Evolutionary conservation across 306 rosid species (phyloP).

Genomic region (Arachis stenosperma): DNA sequence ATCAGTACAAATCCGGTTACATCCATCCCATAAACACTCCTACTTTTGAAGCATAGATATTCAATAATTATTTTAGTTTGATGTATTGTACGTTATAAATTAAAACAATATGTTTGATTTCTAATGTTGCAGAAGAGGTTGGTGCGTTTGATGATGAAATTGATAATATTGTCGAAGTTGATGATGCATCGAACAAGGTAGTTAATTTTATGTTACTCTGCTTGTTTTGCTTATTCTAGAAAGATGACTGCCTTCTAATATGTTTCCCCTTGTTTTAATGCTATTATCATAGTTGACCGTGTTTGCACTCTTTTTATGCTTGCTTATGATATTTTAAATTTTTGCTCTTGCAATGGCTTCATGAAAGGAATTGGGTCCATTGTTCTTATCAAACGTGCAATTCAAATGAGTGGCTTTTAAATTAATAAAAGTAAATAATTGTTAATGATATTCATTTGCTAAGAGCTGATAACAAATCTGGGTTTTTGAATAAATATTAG

Average conservation of each 20-base stretch:
- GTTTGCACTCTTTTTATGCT: not conserved
- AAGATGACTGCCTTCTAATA: not conserved
- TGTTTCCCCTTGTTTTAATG: not conserved
- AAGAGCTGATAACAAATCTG: not conserved
- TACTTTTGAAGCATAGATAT: too few species aligned
- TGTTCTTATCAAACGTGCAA: not conserved
- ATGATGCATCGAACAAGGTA: conserved; percentile 59
- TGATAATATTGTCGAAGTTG: conserved; percentile 40
- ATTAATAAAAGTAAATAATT: not conserved
- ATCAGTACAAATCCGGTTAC: too few species aligned
- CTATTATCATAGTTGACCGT: conserved; percentile 2
- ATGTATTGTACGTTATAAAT: too few species aligned
- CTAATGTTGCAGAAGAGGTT: conserved; percentile 60
- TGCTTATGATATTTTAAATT: not conserved
- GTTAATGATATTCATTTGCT: not conserved
- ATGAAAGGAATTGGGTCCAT: not conserved
- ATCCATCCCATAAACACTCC: too few species aligned
- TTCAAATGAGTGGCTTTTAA: not conserved
- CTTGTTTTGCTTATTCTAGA: not conserved
- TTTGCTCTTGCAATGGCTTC: conserved; percentile 1
- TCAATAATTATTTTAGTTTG: too few species aligned
- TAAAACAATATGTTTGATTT: conserved; percentile 6
- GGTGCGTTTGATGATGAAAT: conserved; percentile 48
- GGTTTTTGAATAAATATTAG: conserved; percentile 5
- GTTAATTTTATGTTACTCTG: conserved; percentile 14